Percentiles rank a stretch among this genome's conserved stretches.
Evolutionary conservation across 2,329 filamentous ascomycete genomes (phyloP).

Genomic region (Paraconiothyrium brasiliense): DNA sequence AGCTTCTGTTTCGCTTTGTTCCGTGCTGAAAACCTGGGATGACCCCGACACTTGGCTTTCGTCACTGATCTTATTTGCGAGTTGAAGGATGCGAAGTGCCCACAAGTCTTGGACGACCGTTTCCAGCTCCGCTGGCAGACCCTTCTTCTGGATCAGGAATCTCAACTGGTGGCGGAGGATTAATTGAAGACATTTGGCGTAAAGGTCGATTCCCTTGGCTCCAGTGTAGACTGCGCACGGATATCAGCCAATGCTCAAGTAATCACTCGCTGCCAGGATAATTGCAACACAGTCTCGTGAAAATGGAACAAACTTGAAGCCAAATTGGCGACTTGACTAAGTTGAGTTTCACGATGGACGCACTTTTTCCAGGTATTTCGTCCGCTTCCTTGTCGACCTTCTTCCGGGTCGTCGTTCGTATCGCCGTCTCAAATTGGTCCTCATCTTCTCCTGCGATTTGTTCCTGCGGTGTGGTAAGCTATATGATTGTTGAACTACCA

Average conservation of each 20-base stretch:
- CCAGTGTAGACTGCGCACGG: slow-evolving; percentile 66
- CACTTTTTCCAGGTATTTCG: slow-evolving; percentile 62
- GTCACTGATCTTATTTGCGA: slow-evolving; percentile 57
- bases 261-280: neutral
- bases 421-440: slow-evolving; percentile 71
- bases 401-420: slow-evolving; percentile 63
- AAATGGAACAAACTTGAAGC: neutral
- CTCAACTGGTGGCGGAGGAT: slow-evolving; percentile 82
- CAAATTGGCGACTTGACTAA: neutral
- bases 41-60: slow-evolving; percentile 45
- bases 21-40: slow-evolving; percentile 67
- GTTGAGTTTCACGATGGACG: slow-evolving; percentile 13
- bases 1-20: slow-evolving; percentile 57
- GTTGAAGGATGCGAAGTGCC: slow-evolving; percentile 73
- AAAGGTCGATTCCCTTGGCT: slow-evolving; percentile 76
- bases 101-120: slow-evolving; percentile 84
- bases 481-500: neutral
- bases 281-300: neutral
- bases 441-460: slow-evolving; percentile 62
- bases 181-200: slow-evolving; percentile 84
- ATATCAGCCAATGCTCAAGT: neutral
- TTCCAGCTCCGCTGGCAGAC: slow-evolving; percentile 78
- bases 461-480: slow-evolving; percentile 30
- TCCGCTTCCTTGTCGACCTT: slow-evolving; percentile 62
- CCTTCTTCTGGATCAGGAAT: slow-evolving; percentile 74